These are phyloP conservation scores for Talaromyces sp. DNA, from an alignment of 2,329 filamentous ascomycete species.

Conservation along the genomic window DNA sequence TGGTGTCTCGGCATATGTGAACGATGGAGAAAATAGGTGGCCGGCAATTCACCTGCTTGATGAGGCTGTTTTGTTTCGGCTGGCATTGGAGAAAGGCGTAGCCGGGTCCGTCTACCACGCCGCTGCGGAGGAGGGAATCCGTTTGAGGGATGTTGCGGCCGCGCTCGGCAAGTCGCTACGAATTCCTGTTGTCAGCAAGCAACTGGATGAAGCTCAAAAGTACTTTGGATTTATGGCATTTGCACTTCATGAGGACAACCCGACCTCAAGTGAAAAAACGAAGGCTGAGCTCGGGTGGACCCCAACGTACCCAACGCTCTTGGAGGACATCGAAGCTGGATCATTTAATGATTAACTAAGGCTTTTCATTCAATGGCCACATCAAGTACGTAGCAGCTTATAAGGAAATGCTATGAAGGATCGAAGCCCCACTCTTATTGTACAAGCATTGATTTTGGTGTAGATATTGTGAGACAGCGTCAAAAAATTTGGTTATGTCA, in stretches of 20 bases:
- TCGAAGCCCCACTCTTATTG: neutral
- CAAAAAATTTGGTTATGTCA: neutral
- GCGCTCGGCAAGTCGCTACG: neutral
- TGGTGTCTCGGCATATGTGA: constrained; percentile 7
- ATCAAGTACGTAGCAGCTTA: neutral
- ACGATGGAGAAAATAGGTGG: constrained; percentile 8
- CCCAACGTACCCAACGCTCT: neutral
- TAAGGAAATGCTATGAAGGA: neutral
- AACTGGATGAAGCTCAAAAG: neutral
- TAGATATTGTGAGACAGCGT: neutral
- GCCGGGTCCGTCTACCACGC: constrained; percentile 3
- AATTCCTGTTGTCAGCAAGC: constrained; percentile 1
- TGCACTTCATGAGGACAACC: constrained; percentile 3
- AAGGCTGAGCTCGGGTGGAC: constrained; percentile 6
- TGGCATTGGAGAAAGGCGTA: constrained; percentile 1
- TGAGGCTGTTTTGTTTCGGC: neutral
- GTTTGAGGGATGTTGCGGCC: constrained; percentile 7
- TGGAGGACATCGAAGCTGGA: constrained; percentile 7
- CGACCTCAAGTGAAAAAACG: neutral
- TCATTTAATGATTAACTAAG: neutral
- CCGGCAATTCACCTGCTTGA: constrained; percentile 2
- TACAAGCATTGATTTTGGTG: neutral
- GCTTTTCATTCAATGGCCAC: neutral
- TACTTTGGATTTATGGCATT: constrained; percentile 11
- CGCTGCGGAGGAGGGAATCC: constrained; percentile 3